phyloP scores from a whole-genome alignment of 345 rosid genomes.

The Gossypium sturtianum region DNA sequence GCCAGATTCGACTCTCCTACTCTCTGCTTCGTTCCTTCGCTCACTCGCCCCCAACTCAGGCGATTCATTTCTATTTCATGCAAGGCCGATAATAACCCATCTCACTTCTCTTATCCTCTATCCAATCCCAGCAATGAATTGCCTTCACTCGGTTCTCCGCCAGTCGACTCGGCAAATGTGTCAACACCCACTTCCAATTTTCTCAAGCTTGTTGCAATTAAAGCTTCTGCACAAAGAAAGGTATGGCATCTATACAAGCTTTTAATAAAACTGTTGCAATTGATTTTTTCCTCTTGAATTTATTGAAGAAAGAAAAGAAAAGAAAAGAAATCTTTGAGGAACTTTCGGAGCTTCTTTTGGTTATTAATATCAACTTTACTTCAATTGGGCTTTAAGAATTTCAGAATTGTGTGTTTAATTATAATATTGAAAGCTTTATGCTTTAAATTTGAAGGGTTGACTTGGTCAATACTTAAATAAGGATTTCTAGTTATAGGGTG shows the following conservation, averaged over 20 bases:
- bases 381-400: not conserved
- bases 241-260: constrained; percentile 23
- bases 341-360: not conserved
- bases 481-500: not conserved
- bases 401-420: not conserved
- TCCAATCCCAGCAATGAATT: constrained; percentile 17
- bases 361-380: not conserved
- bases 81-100: constrained; percentile 25
- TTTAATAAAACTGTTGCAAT: not conserved
- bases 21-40: constrained; percentile 21
- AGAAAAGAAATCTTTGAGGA: not conserved
- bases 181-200: constrained; percentile 24
- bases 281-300: not conserved
- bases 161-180: constrained; percentile 25
- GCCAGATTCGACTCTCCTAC: constrained; percentile 33
- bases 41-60: constrained; percentile 26
- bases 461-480: not conserved
- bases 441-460: not conserved
- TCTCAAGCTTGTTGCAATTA: constrained; percentile 28
- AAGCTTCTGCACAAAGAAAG: constrained; percentile 41
- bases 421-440: not conserved
- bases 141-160: constrained; percentile 18
- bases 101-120: constrained; percentile 5
- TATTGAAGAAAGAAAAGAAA: not conserved
- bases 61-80: constrained; percentile 42